phyloP scores from a whole-genome alignment of 441 rosid species.

The Populus tomentosa region DNA sequence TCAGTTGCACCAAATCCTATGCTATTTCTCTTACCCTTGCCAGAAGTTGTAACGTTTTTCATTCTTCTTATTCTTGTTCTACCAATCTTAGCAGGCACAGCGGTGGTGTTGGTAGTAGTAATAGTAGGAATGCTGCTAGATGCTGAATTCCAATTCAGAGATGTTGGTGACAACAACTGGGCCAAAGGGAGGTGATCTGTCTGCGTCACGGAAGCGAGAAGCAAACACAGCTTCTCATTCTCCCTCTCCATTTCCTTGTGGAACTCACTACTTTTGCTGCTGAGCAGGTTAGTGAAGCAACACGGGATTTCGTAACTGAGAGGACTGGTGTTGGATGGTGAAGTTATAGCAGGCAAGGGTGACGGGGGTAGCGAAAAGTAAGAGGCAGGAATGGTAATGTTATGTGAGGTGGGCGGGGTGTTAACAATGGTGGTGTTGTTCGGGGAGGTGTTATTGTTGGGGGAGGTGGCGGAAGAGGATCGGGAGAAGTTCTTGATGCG shows the following conservation, averaged over 20 bases:
- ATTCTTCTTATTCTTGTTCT: slow-evolving; percentile 8
- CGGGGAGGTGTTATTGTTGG: not conserved
- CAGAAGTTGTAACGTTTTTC: not conserved
- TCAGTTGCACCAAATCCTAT: slow-evolving; percentile 7
- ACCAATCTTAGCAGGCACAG: slow-evolving; percentile 15
- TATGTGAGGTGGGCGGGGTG: not conserved
- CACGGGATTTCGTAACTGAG: slow-evolving; percentile 4
- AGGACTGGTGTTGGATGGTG: not conserved
- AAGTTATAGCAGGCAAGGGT: slow-evolving; percentile 14
- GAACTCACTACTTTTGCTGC: slow-evolving; percentile 15
- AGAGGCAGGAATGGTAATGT: not conserved
- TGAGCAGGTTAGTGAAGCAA: not conserved
- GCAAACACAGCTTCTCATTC: slow-evolving; percentile 29
- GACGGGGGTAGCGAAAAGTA: slow-evolving; percentile 37
- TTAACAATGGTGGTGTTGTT: not conserved
- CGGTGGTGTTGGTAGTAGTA: not conserved
- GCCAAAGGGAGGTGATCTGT: slow-evolving; percentile 57
- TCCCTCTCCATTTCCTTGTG: slow-evolving; percentile 24
- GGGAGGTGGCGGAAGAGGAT: not conserved
- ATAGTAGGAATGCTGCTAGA: slow-evolving; percentile 9
- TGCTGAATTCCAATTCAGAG: slow-evolving; percentile 25
- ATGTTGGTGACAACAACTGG: slow-evolving; percentile 33
- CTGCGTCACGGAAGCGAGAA: slow-evolving; percentile 25
- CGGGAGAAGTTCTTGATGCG: slow-evolving; percentile 40
- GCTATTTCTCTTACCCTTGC: slow-evolving; percentile 8